Conservation (phyloP, 2,329 filamentous ascomycete species). For the Aspergillus floridensis region DNA sequence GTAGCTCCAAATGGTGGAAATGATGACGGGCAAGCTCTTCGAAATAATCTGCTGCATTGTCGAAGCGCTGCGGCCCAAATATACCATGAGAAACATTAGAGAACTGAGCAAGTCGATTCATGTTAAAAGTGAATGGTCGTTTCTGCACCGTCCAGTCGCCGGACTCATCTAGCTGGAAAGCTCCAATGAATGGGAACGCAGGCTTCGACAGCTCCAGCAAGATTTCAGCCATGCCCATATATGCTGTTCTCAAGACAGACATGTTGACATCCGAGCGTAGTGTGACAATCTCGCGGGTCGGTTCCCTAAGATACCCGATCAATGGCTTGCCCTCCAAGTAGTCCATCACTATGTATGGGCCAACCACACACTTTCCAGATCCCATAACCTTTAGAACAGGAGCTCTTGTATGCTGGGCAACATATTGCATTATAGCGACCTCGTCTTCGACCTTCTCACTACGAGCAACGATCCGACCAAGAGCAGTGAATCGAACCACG, state of each 20-base stretch:
- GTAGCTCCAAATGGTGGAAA: slow-evolving; percentile 25
- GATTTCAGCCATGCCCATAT: slow-evolving; percentile 26
- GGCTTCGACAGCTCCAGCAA: slow-evolving; percentile 27
- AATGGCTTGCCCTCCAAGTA: slow-evolving; percentile 27
- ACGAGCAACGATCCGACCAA: slow-evolving; percentile 26
- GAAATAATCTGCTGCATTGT: slow-evolving; percentile 27
- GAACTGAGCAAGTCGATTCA: slow-evolving; percentile 29
- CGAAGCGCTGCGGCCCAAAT: slow-evolving; percentile 20
- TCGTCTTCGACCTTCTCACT: slow-evolving; percentile 31
- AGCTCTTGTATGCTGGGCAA: slow-evolving; percentile 24
- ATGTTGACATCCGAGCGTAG: slow-evolving; percentile 18
- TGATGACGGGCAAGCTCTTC: slow-evolving; percentile 25
- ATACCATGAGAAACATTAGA: slow-evolving; percentile 16
- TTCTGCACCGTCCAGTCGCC: slow-evolving; percentile 17
- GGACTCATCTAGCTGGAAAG: slow-evolving; percentile 13
- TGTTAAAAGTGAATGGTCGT: slow-evolving; percentile 25
- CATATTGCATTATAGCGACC: slow-evolving; percentile 25
- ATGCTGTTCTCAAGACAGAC: slow-evolving; percentile 22
- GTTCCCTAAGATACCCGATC: slow-evolving; percentile 23
- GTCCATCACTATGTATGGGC: slow-evolving; percentile 26
- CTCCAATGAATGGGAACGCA: slow-evolving; percentile 26
- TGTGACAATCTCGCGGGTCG: slow-evolving; percentile 12
- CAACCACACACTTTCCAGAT: slow-evolving; percentile 20
- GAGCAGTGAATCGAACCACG: slow-evolving; percentile 29
- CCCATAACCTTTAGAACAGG: slow-evolving; percentile 25